Conservation (phyloP, 2,329 filamentous ascomycete genomes). For the Fusarium sambucinum region DNA sequence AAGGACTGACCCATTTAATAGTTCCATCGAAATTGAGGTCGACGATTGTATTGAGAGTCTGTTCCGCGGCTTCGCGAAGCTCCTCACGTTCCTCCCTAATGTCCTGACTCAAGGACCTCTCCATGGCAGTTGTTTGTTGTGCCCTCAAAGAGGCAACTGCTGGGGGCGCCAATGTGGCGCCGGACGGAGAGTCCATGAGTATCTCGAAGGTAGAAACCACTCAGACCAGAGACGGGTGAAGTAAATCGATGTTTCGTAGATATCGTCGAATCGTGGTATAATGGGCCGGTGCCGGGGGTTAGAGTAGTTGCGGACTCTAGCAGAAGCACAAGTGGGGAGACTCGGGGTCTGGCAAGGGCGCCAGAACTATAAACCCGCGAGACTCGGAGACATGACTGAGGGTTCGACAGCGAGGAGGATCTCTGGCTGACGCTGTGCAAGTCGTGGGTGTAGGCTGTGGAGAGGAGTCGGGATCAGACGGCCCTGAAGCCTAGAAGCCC, state of each 20-base stretch:
- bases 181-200: constrained; percentile 56
- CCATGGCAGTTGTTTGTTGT: constrained; percentile 65
- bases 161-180: constrained; percentile 62
- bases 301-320: constrained; percentile 33
- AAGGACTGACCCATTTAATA: constrained; percentile 96
- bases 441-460: constrained; percentile 20
- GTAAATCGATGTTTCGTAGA: constrained; percentile 34
- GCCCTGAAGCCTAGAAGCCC: constrained; percentile 25
- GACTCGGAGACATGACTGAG: constrained; percentile 62
- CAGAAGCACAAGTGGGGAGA: constrained; percentile 46
- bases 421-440: constrained; percentile 45
- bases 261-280: constrained; percentile 29
- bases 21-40: constrained; percentile 91
- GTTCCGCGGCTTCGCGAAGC: constrained; percentile 93
- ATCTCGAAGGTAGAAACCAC: constrained; percentile 20
- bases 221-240: constrained; percentile 12
- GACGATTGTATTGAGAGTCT: constrained; percentile 95
- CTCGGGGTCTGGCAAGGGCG: constrained; percentile 59
- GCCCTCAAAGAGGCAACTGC: constrained; percentile 65
- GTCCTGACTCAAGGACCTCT: constrained; percentile 82
- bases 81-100: constrained; percentile 95
- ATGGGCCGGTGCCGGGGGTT: constrained; percentile 31
- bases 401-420: constrained; percentile 46
- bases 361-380: constrained; percentile 62
- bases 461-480: constrained; percentile 12